These are phyloP conservation scores for Diaporthe aspalathi DNA, from an alignment of 2,329 filamentous ascomycete species.

Conservation along the genomic window DNA sequence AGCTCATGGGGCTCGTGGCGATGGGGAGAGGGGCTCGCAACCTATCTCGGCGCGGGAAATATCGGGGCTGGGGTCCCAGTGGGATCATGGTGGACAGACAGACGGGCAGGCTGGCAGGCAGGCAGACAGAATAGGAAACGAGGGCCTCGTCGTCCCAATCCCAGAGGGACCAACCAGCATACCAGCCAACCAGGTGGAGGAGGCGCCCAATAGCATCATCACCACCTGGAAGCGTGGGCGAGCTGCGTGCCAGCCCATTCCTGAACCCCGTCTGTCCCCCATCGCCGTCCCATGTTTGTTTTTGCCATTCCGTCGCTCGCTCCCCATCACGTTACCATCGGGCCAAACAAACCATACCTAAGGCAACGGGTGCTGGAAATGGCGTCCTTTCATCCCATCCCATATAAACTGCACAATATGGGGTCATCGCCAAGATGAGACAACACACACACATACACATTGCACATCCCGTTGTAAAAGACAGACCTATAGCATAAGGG, in stretches of 20 bases:
- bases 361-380: not conserved
- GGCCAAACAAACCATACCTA: not conserved
- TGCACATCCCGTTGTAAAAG: not conserved
- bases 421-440: not conserved
- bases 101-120: not conserved
- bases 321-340: conserved; percentile 10
- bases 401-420: not conserved
- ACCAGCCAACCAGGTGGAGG: not conserved
- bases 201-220: not conserved
- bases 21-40: not conserved
- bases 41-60: not conserved
- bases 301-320: not conserved
- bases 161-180: not conserved
- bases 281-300: conserved; percentile 14
- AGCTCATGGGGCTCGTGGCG: conserved; percentile 10
- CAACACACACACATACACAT: not conserved
- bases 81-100: not conserved
- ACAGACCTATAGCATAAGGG: not conserved
- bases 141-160: conserved; percentile 6
- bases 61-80: not conserved
- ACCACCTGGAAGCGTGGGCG: not conserved
- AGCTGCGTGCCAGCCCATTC: not conserved
- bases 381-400: not conserved
- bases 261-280: not conserved
- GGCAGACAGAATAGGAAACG: not conserved